phyloP scores from a whole-genome alignment of 169 alveolate genomes.

The Cyclospora cayetanensis region DNA sequence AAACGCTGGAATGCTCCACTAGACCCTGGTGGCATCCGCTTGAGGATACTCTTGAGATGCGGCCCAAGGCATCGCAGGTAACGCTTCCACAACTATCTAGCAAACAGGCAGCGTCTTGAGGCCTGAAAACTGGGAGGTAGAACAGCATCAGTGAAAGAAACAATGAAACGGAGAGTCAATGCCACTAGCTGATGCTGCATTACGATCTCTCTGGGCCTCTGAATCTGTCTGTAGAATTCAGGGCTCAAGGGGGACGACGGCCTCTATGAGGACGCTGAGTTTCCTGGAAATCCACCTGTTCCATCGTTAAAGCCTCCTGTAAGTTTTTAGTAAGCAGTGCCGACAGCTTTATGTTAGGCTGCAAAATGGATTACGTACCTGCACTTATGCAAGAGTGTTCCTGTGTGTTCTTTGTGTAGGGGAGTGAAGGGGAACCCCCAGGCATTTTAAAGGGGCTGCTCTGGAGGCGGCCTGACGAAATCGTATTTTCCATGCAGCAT shows the following conservation, averaged over 20 bases:
- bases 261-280: constrained; percentile 4
- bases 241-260: neutral
- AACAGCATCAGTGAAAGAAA: neutral
- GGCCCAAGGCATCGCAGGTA: too few species aligned
- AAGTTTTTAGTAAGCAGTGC: neutral
- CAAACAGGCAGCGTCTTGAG: too few species aligned
- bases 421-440: neutral
- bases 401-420: neutral
- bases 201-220: too few species aligned
- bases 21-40: too few species aligned
- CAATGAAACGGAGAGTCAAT: neutral
- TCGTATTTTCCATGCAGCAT: constrained; percentile 27
- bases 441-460: constrained; percentile 22
- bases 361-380: too few species aligned
- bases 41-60: too few species aligned
- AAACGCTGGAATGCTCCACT: too few species aligned
- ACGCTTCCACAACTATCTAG: too few species aligned
- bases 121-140: too few species aligned
- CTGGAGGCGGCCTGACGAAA: constrained; percentile 60
- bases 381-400: neutral
- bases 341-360: too few species aligned
- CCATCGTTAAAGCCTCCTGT: neutral
- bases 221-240: constrained; percentile 5
- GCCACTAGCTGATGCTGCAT: too few species aligned
- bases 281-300: neutral